These are phyloP conservation scores for Starmerella stellata DNA, from an alignment of 805 yeast genomes.

Conservation along the genomic window DNA sequence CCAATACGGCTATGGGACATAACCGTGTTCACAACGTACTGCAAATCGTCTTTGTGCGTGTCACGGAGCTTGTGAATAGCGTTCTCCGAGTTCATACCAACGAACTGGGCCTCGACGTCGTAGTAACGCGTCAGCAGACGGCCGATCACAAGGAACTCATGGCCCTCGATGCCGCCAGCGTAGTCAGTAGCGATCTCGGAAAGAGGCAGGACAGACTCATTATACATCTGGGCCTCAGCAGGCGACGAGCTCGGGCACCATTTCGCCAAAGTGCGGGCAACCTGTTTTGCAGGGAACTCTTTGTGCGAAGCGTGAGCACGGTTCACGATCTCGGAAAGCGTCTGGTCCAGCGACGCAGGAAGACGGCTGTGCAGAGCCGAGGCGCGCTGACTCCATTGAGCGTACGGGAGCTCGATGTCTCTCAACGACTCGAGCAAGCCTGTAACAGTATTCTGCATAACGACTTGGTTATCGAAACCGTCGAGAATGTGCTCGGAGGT, in stretches of 20 bases:
- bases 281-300: constrained; percentile 85
- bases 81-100: constrained; percentile 43
- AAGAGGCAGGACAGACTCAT: constrained; percentile 53
- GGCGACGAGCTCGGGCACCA: constrained; percentile 37
- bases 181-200: constrained; percentile 51
- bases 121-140: constrained; percentile 52
- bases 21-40: constrained; percentile 50
- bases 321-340: constrained; percentile 45
- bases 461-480: constrained; percentile 92
- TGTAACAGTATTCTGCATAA: constrained; percentile 67
- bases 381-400: constrained; percentile 72
- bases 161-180: constrained; percentile 57
- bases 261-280: constrained; percentile 53
- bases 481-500: constrained; percentile 61
- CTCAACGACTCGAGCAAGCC: constrained; percentile 54
- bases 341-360: constrained; percentile 56
- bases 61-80: constrained; percentile 77
- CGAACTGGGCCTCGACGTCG: constrained; percentile 57
- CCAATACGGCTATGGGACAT: constrained; percentile 86
- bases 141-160: constrained; percentile 64
- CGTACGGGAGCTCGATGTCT: constrained; percentile 70
- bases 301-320: constrained; percentile 47
- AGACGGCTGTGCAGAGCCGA: constrained; percentile 87
- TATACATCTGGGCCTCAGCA: constrained; percentile 28
- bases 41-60: constrained; percentile 58